Evolutionary conservation across 257 asterid species (phyloP).

Genomic region (Knoxia roxburghii): DNA sequence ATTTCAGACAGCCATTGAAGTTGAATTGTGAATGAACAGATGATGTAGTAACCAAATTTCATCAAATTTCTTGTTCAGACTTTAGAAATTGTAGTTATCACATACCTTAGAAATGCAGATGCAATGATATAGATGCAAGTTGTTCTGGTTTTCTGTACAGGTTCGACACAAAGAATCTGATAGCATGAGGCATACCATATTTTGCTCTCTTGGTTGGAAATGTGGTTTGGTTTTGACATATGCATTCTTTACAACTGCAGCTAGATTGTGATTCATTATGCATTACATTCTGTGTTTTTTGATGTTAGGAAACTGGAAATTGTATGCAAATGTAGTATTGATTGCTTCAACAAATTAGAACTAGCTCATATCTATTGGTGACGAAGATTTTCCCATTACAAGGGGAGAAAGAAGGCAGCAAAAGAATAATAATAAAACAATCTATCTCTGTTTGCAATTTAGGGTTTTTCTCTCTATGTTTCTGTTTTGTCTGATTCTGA

Average conservation of each 20-base stretch:
- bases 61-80: not conserved
- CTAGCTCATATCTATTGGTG: too few species aligned
- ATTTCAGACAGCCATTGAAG: not conserved
- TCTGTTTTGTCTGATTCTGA: constrained; percentile 28
- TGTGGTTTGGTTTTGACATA: not conserved
- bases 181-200: not conserved
- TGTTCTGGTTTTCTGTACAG: not conserved
- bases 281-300: too few species aligned
- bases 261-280: too few species aligned
- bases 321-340: too few species aligned
- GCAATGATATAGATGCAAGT: not conserved
- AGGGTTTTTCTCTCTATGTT: constrained; percentile 9
- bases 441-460: not conserved
- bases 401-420: not conserved
- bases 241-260: not conserved
- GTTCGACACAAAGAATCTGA: not conserved
- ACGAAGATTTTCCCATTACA: not conserved
- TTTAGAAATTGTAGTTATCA: not conserved
- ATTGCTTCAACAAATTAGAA: too few species aligned
- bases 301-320: too few species aligned
- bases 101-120: not conserved
- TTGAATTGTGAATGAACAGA: not conserved
- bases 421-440: too few species aligned
- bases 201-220: not conserved
- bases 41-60: not conserved